Conservation (phyloP, 192 early-diverging fungal species). For the Podila epicladia region DNA sequence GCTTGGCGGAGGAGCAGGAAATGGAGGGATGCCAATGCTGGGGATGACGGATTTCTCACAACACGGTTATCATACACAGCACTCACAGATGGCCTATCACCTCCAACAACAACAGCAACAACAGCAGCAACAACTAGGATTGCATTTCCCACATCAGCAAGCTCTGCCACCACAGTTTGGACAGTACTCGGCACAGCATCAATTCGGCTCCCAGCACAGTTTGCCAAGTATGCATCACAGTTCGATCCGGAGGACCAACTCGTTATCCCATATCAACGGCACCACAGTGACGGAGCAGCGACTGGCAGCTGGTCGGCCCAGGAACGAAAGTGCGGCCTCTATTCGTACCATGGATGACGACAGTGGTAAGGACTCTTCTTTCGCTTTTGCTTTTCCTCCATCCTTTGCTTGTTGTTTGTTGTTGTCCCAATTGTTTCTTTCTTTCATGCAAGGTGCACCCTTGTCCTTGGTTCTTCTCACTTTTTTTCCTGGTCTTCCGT, state of each 20-base stretch:
- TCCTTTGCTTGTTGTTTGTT: background rate
- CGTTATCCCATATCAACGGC: constrained; percentile 19
- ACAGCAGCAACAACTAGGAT: constrained; percentile 17
- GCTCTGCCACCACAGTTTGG: constrained; percentile 13
- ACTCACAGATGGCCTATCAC: constrained; percentile 14
- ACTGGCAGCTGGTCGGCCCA: constrained; percentile 41
- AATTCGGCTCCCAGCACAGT: constrained; percentile 14
- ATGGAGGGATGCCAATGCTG: constrained; percentile 31
- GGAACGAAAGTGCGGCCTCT: constrained; percentile 39
- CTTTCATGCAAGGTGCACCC: background rate
- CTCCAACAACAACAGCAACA: constrained; percentile 20
- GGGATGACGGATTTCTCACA: constrained; percentile 9
- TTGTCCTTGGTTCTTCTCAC: constrained; percentile 1
- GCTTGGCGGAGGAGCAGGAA: background rate
- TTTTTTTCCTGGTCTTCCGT: constrained; percentile 9
- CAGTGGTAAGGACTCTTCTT: constrained; percentile 25
- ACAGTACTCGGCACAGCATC: constrained; percentile 10
- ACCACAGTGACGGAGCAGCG: constrained; percentile 30
- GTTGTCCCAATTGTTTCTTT: background rate
- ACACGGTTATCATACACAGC: background rate
- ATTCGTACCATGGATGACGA: constrained; percentile 26
- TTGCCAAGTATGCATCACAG: constrained; percentile 18
- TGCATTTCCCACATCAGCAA: constrained; percentile 19
- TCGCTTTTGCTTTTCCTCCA: background rate
- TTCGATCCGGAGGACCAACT: constrained; percentile 33